Percentiles rank a stretch among this genome's conserved stretches.
Evolutionary conservation across 371 early-diverging fungal genomes (phyloP).

Genomic region (Mucor saturninus): DNA sequence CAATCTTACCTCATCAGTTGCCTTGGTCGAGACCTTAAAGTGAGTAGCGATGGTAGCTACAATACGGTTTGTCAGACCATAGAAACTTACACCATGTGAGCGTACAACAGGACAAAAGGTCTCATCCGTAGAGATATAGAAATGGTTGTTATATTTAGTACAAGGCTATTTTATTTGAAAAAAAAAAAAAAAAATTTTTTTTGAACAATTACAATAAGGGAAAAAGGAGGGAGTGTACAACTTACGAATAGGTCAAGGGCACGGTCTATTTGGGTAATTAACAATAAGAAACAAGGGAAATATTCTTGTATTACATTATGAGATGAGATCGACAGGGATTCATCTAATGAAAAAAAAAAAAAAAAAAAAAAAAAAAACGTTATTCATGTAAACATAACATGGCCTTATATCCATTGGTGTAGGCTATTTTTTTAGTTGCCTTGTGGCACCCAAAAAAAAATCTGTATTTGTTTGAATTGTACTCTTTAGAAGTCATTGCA

Average conservation of each 20-base stretch:
- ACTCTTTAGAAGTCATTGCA: too few relatives aligned
- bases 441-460: too few relatives aligned
- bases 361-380: too few relatives aligned
- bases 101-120: background rate
- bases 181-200: background rate
- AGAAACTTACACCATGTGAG: background rate
- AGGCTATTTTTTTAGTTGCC: too few relatives aligned
- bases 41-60: background rate
- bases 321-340: conserved; percentile 13
- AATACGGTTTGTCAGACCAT: background rate
- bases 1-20: background rate
- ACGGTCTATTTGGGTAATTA: background rate
- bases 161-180: background rate
- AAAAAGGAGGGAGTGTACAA: background rate
- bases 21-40: background rate
- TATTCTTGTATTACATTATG: conserved; percentile 7
- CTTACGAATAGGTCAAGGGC: background rate
- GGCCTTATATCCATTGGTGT: too few relatives aligned
- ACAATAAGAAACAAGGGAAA: conserved; percentile 14
- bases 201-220: too few relatives aligned
- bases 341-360: too few relatives aligned
- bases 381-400: conserved; percentile 4
- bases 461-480: too few relatives aligned
- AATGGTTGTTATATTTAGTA: background rate
- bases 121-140: background rate